Evolutionary conservation across 805 yeast species (phyloP).

Genomic region (Ogataea naganishii): DNA sequence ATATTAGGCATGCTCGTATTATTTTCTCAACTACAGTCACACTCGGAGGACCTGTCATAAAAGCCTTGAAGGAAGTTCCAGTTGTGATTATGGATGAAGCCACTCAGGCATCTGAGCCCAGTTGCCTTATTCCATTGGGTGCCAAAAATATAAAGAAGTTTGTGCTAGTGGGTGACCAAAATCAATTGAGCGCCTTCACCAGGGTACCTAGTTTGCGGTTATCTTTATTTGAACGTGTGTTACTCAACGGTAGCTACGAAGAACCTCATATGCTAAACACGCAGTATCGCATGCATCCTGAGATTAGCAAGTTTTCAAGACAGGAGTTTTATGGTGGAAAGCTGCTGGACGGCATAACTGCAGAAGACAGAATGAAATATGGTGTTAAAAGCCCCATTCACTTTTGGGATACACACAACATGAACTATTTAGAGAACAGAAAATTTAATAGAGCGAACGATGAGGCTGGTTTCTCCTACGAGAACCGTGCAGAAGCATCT

Average conservation of each 20-base stretch:
- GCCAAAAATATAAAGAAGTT: conserved; percentile 59
- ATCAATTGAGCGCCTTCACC: conserved; percentile 64
- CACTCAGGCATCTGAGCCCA: conserved; percentile 69
- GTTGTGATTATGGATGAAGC: conserved; percentile 75
- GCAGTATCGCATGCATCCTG: conserved; percentile 97
- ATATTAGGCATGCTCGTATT: conserved; percentile 57
- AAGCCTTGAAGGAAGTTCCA: conserved; percentile 39
- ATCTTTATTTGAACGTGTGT: conserved; percentile 61
- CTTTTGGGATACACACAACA: conserved; percentile 52
- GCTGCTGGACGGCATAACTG: conserved; percentile 63
- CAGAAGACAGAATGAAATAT: conserved; percentile 35
- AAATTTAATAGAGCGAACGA: conserved; percentile 31
- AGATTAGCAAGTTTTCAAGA: conserved; percentile 81
- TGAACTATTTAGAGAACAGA: conserved; percentile 32
- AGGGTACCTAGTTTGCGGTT: conserved; percentile 57
- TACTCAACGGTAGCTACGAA: conserved; percentile 50
- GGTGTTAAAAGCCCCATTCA: conserved; percentile 46
- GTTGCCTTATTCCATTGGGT: conserved; percentile 61
- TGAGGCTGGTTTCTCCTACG: conserved; percentile 48
- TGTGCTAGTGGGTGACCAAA: conserved; percentile 72
- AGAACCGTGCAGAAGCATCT: conserved; percentile 45
- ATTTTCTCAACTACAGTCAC: conserved; percentile 67
- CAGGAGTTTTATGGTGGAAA: conserved; percentile 66
- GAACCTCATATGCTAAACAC: conserved; percentile 62
- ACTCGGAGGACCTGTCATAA: conserved; percentile 60